Conservation (phyloP, 495 filamentous ascomycete genomes). For the Pyrenopolyporus hunteri region DNA sequence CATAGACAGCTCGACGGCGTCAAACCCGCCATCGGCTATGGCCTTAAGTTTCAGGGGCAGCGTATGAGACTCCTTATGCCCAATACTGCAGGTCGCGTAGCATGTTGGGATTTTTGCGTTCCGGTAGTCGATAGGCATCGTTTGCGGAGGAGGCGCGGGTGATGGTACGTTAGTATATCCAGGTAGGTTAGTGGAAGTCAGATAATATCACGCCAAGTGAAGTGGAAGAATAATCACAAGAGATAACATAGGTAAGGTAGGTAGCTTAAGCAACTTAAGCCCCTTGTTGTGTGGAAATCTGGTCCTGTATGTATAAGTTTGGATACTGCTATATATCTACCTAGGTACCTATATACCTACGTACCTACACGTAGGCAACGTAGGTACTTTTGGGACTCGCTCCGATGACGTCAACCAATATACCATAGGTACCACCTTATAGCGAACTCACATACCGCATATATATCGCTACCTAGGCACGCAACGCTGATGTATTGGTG, state of each 20-base stretch:
- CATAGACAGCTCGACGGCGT: slow-evolving; percentile 75
- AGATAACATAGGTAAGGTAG: too few relatives aligned
- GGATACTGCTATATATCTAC: neutral
- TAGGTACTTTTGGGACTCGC: neutral
- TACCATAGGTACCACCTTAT: slow-evolving; percentile 19
- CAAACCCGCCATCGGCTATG: slow-evolving; percentile 69
- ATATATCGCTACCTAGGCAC: too few relatives aligned
- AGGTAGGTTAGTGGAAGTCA: too few relatives aligned
- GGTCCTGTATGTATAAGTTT: too few relatives aligned
- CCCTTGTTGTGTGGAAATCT: too few relatives aligned
- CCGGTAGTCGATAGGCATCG: slow-evolving; percentile 40
- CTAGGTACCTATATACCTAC: neutral
- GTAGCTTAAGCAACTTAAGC: too few relatives aligned
- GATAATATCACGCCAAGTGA: too few relatives aligned
- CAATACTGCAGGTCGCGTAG: slow-evolving; percentile 71
- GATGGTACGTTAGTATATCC: too few relatives aligned
- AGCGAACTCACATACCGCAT: neutral
- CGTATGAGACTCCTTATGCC: slow-evolving; percentile 54
- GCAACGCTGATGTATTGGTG: too few relatives aligned
- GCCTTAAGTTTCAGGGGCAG: slow-evolving; percentile 70
- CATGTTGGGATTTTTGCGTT: slow-evolving; percentile 59
- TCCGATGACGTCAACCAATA: slow-evolving; percentile 38
- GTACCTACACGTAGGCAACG: neutral
- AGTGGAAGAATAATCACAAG: too few relatives aligned
- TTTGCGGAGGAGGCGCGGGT: neutral